These are phyloP conservation scores for Debaryomyces sp. DNA, from an alignment of 1,139 yeast genomes.

Conservation along the genomic window DNA sequence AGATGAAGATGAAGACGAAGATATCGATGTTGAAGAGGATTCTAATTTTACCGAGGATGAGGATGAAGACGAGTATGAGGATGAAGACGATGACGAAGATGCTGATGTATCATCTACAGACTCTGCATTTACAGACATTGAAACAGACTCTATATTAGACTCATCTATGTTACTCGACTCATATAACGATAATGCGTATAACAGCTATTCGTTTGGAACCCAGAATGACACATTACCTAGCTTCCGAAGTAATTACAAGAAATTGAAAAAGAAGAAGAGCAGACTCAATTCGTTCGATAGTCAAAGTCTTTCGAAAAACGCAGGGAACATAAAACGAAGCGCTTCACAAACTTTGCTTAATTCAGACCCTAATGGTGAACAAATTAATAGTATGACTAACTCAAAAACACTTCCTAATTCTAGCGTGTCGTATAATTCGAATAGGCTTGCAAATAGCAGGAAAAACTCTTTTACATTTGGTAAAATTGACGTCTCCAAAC, in stretches of 20 bases:
- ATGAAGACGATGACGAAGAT: conserved; percentile 25
- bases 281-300: conserved; percentile 21
- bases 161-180: conserved; percentile 35
- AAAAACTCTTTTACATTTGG: conserved; percentile 7
- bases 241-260: conserved; percentile 16
- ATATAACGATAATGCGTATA: conserved; percentile 18
- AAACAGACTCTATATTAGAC: conserved; percentile 41
- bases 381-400: background rate
- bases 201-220: conserved; percentile 21
- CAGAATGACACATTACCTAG: conserved; percentile 11
- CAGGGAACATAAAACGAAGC: conserved; percentile 9
- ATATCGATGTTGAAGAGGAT: conserved; percentile 11
- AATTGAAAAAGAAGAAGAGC: conserved; percentile 21
- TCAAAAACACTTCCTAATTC: background rate
- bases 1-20: conserved; percentile 3
- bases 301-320: conserved; percentile 18
- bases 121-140: conserved; percentile 50
- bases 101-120: conserved; percentile 37
- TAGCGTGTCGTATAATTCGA: background rate
- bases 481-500: conserved; percentile 3
- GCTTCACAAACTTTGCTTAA: conserved; percentile 11
- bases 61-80: conserved; percentile 21
- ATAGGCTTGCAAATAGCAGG: background rate
- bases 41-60: conserved; percentile 14
- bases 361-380: background rate